Evolutionary conservation across 331 rosid genomes (phyloP), one percentile per base, ranked within the genome.

Genomic region (Arachis monticola): DNA sequence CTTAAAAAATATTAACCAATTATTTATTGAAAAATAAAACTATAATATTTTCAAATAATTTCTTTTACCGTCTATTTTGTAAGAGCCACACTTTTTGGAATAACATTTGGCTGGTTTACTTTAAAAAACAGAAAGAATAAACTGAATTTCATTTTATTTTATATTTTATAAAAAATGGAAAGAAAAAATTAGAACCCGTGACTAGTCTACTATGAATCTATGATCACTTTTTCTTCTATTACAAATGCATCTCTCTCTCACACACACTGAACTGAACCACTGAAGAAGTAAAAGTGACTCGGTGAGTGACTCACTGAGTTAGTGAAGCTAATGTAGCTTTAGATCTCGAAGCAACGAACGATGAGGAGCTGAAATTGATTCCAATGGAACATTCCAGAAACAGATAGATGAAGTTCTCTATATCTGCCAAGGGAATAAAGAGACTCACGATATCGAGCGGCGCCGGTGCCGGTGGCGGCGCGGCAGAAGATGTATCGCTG

Each of bases 361-460:
- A 46, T 8, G 31, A 42, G 50, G 45, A 13, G 31, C 48, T 11
- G 38, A 46, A 46, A 46, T 46, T 10, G 58, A 63, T 67, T 64
- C 69, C 6, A 87, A 22, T 86, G 96, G 89, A 82, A 78, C 50
- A 46, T 46, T 13, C 61, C 14, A 14, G 79, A 8, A 46, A 13
- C 76, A 70, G 70, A 93, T 93, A 22, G 27, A 22, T 22, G 98
- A 93, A 91, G 88, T 89, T 88, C 63, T 93, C 88, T 70, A 91
- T 91, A 77, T 93, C 96, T 5, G 60, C 97, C 9, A 88, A 82
- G 72, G 96, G 96, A 52, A 86, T 89, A 61, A 93, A 89, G 85
- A 76, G 88, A 66, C 77, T 87, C 11, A 84, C 93, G 1, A 87
- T 91, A 71, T 81, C 96, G 1, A 87, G 84, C 87, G 17, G 81